Evolutionary conservation across 345 rosid species (phyloP).

Genomic region (Linum lewisii): DNA sequence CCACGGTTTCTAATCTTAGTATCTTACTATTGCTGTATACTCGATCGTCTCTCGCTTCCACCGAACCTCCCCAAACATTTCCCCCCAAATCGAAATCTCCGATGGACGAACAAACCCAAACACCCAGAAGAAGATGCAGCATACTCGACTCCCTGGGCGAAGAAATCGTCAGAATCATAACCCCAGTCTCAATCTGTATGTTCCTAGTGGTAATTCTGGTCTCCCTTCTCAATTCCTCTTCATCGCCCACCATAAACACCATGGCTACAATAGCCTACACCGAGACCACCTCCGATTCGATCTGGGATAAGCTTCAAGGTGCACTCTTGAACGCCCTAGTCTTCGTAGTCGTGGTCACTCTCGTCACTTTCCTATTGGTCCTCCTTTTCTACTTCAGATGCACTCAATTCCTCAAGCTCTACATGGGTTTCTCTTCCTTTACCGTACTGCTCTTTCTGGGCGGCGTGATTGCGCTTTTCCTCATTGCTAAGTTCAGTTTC

Average conservation of each 20-base stretch:
- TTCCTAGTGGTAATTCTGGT: constrained; percentile 72
- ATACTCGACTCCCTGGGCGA: constrained; percentile 58
- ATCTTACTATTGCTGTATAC: no score
- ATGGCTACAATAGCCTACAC: constrained; percentile 74
- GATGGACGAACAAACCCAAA: constrained; percentile 50
- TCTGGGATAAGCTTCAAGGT: constrained; percentile 76
- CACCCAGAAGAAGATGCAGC: constrained; percentile 33
- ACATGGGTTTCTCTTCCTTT: constrained; percentile 88
- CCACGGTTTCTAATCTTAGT: no score
- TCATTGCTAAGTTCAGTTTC: constrained; percentile 42
- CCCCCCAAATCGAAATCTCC: constrained; percentile 3
- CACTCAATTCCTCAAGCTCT: constrained; percentile 52
- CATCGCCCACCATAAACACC: constrained; percentile 32
- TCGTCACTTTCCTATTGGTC: constrained; percentile 66
- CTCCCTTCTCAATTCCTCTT: constrained; percentile 46
- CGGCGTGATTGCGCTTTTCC: constrained; percentile 54
- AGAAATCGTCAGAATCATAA: constrained; percentile 73
- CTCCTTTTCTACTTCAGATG: constrained; percentile 83
- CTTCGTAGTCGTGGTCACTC: constrained; percentile 66
- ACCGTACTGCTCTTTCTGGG: constrained; percentile 70
- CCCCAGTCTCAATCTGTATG: constrained; percentile 90
- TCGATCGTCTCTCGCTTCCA: no score
- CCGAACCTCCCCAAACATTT: no score
- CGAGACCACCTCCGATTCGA: constrained; percentile 61
- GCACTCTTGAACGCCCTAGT: constrained; percentile 75